phyloP scores from a whole-genome alignment of 2,329 filamentous ascomycete species.

The Claviceps pusilla region DNA sequence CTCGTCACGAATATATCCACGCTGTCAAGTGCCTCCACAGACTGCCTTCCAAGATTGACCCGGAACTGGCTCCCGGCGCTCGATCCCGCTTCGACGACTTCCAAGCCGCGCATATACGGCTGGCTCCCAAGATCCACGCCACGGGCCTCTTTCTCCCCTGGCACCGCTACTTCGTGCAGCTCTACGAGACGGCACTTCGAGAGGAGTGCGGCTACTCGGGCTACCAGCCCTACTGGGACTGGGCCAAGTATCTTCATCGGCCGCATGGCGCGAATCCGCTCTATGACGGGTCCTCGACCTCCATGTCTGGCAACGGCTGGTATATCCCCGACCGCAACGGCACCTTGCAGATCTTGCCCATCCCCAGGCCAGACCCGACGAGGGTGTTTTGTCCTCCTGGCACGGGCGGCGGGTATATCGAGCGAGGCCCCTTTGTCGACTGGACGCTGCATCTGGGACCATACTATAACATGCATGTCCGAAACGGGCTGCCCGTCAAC shows the following conservation, averaged over 20 bases:
- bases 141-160: constrained; percentile 13
- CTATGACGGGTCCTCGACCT: constrained; percentile 2
- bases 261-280: not conserved
- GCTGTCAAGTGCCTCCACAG: constrained; percentile 6
- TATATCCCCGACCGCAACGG: not conserved
- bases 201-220: constrained; percentile 26
- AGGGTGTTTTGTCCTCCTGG: not conserved
- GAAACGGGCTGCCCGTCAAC: not conserved
- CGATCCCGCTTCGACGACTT: constrained; percentile 5
- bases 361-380: not conserved
- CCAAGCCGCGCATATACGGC: constrained; percentile 1
- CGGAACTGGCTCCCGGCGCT: not conserved
- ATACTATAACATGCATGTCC: not conserved
- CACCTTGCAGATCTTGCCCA: not conserved
- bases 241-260: not conserved
- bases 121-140: not conserved
- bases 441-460: constrained; percentile 2
- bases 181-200: constrained; percentile 24
- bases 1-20: not conserved
- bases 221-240: constrained; percentile 5
- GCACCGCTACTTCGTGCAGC: constrained; percentile 26
- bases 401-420: constrained; percentile 5
- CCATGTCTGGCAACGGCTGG: constrained; percentile 1
- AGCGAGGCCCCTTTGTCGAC: not conserved
- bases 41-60: not conserved